Evolutionary conservation across 352 stramenopile species (phyloP), one percentile per base, ranked within the genome.

Genomic region (Phytopythium vexans): DNA sequence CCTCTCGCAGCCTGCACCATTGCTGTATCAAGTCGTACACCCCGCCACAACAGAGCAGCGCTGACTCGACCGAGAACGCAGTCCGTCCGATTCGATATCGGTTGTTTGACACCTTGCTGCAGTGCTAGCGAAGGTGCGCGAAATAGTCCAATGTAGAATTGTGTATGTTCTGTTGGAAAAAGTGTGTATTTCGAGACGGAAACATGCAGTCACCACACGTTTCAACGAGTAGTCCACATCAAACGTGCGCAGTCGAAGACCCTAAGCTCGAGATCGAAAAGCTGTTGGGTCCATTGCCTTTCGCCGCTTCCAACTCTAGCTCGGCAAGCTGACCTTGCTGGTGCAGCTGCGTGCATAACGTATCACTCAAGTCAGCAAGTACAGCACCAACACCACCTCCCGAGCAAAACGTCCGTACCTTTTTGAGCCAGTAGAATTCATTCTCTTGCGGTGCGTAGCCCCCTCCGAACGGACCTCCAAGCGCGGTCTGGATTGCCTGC

Each of bases 381-480:
- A 42, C 54, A 21, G 14, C 33, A 42, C 14, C 39, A 34, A 27
- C 33, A 61, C 7, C 12, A 2, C 16, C 46, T 9, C 12, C 32
- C 50, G 45, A 3, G 10, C 27, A 55, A 8, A 46, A 8, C 12
- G n/a, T 40, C 37, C 58, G 8, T 53, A 94, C 84, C 79, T 93
- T 95, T 52, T 95, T 81, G 34, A 95, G 64, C 85, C 85, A 95
- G 55, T 95, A 95, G 40, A 93, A 95, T 59, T 95, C 78, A 44
- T 86, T 95, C 48, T 90, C 79, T 58, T 92, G 81, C 8, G 73
- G 65, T 57, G 85, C 68, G 54, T 77, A 77, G 6, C 62, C 66
- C 6, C 64, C 70, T 54, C 84, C 77, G 38, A 59, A 64, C 0
- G 49, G 54, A 2, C 74, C 66, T 11, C 77, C 77, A 41, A 95